A percentile compares a stretch with the other conserved stretches of the same genome.
Conservation (phyloP, 2,329 filamentous ascomycete genomes). For the Cytospora mali region DNA sequence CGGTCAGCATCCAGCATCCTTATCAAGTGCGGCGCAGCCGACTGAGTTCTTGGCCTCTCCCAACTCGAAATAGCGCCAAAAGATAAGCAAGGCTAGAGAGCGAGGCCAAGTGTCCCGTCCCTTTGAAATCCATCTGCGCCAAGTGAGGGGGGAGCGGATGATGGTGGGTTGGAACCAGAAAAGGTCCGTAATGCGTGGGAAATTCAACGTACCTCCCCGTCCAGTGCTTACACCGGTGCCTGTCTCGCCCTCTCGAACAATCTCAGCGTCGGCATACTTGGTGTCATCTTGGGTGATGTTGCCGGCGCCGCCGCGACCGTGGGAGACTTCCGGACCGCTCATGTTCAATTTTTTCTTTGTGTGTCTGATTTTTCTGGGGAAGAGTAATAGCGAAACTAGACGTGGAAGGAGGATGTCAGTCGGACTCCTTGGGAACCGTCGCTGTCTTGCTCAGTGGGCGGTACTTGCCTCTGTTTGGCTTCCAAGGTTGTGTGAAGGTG, state of each 20-base stretch:
- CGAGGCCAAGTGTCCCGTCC: too few relatives aligned
- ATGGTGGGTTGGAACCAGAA: too few relatives aligned
- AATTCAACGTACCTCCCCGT: slow-evolving; percentile 57
- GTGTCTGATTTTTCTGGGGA: neutral
- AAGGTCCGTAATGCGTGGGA: neutral
- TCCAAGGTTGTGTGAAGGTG: neutral
- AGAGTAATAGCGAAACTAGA: neutral
- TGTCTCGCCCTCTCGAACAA: slow-evolving; percentile 56
- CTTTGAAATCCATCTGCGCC: too few relatives aligned
- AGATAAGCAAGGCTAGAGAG: too few relatives aligned
- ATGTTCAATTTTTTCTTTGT: slow-evolving; percentile 35
- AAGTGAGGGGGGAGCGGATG: too few relatives aligned
- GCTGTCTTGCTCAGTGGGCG: neutral
- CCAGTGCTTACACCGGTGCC: slow-evolving; percentile 63
- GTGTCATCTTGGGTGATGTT: slow-evolving; percentile 63
- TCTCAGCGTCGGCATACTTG: slow-evolving; percentile 63
- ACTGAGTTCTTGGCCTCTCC: too few relatives aligned
- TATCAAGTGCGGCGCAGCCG: too few relatives aligned
- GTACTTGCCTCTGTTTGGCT: neutral
- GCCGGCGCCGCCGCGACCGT: slow-evolving; percentile 63
- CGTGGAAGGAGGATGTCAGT: neutral
- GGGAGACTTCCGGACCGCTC: slow-evolving; percentile 53
- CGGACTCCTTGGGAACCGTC: neutral
- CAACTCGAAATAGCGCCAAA: too few relatives aligned
- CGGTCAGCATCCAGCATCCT: too few relatives aligned